phyloP scores from a whole-genome alignment of 768 basidiomycete species.

The Auriculariales sp. region DNA sequence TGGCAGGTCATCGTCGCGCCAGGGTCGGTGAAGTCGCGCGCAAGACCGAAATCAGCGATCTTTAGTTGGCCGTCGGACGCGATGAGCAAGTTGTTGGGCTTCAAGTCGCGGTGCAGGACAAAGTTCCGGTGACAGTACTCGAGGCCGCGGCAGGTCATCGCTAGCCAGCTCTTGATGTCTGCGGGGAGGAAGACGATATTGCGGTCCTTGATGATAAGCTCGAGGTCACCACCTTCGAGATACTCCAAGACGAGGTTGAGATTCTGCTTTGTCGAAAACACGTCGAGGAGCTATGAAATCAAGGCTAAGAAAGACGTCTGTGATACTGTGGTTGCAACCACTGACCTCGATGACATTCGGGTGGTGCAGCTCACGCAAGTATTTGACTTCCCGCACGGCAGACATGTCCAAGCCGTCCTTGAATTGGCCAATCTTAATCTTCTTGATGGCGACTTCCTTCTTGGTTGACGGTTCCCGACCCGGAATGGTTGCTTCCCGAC shows the following conservation, averaged over 20 bases:
- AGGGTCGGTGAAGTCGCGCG: conserved; percentile 90
- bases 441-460: conserved; percentile 91
- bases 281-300: conserved; percentile 70
- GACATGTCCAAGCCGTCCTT: conserved; percentile 99
- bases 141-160: conserved; percentile 94
- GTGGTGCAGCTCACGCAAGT: conserved; percentile 84
- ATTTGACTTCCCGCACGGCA: conserved; percentile 95
- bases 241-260: conserved; percentile 96
- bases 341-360: conserved; percentile 85
- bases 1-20: conserved; percentile 95
- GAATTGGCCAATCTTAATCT: conserved; percentile 92
- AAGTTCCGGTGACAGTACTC: conserved; percentile 96
- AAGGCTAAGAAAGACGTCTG: neutral
- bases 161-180: conserved; percentile 98
- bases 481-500: conserved; percentile 14
- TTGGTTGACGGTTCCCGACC: conserved; percentile 63
- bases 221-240: conserved; percentile 77
- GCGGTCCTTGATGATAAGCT: conserved; percentile 92
- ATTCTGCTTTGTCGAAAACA: conserved; percentile 92
- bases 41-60: conserved; percentile 97
- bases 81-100: conserved; percentile 96
- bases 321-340: neutral
- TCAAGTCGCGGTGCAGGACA: conserved; percentile 88
- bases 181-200: conserved; percentile 83
- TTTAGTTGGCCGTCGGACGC: conserved; percentile 84